Evolutionary conservation across 192 early-diverging fungal genomes (phyloP).

Genomic region (Coemansia sp.): DNA sequence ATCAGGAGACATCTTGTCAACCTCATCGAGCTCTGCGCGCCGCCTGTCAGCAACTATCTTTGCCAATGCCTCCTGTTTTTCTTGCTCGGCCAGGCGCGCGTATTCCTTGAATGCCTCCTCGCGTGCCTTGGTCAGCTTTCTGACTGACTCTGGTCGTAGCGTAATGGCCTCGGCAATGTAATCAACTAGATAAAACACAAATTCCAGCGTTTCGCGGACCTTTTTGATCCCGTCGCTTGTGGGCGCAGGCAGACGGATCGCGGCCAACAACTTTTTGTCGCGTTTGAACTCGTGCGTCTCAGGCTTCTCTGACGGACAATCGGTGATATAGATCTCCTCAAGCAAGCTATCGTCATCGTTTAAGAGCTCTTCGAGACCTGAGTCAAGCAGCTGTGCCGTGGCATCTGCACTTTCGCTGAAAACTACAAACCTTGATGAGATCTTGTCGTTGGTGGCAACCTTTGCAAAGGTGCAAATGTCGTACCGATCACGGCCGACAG

Average conservation of each 20-base stretch:
- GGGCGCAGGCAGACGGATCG: constrained; percentile 38
- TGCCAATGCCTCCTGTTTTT: constrained; percentile 67
- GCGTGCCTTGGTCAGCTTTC: constrained; percentile 66
- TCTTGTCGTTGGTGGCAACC: constrained; percentile 11
- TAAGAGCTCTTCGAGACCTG: constrained; percentile 54
- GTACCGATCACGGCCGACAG: constrained; percentile 63
- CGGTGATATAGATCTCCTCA: constrained; percentile 61
- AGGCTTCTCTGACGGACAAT: constrained; percentile 63
- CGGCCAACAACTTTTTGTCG: constrained; percentile 53
- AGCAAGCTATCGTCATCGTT: constrained; percentile 41
- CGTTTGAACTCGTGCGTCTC: constrained; percentile 50
- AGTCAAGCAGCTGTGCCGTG: constrained; percentile 53
- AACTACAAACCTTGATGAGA: constrained; percentile 50
- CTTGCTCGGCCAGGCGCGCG: constrained; percentile 63
- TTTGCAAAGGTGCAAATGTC: constrained; percentile 57
- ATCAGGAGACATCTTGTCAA: constrained; percentile 69
- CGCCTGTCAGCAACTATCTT: constrained; percentile 68
- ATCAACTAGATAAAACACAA: constrained; percentile 48
- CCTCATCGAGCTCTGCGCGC: constrained; percentile 62
- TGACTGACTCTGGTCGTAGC: constrained; percentile 49
- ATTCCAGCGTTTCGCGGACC: constrained; percentile 45
- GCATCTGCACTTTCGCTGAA: constrained; percentile 63
- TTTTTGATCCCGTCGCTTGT: constrained; percentile 14
- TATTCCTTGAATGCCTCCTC: constrained; percentile 62
- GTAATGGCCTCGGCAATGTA: constrained; percentile 32